Conservation (phyloP, 2,329 filamentous ascomycete species). For the Exophiala xenobiotica region DNA sequence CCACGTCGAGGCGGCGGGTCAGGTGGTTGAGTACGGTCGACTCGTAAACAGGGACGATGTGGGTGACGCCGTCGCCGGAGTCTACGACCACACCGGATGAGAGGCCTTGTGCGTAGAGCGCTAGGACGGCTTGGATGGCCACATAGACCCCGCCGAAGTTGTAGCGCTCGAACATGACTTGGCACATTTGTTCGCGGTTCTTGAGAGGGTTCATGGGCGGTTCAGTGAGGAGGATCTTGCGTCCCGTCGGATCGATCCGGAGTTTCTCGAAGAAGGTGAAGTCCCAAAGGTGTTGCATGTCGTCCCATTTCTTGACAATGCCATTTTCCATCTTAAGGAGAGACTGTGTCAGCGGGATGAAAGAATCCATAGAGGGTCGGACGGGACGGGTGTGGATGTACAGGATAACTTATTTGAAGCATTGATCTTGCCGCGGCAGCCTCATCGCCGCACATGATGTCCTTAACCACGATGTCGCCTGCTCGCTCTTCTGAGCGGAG, state of each 20-base stretch:
- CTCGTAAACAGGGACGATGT: constrained; percentile 98
- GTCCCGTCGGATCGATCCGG: constrained; percentile 81
- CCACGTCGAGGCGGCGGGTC: constrained; percentile 88
- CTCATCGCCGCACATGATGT: constrained; percentile 99
- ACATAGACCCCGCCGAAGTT: constrained; percentile 96
- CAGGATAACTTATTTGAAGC: constrained; percentile 96
- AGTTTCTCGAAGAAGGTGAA: constrained; percentile 98
- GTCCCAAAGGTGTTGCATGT: constrained; percentile 99
- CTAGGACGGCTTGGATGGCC: constrained; percentile 93
- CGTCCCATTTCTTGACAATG: constrained; percentile 99
- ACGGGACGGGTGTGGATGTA: constrained; percentile 49
- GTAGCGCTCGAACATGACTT: constrained; percentile 99
- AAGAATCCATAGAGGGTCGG: no score
- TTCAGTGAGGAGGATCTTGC: constrained; percentile 96
- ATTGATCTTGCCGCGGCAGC: constrained; percentile 92
- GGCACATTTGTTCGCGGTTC: constrained; percentile 96
- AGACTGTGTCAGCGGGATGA: no score
- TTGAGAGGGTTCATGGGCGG: constrained; percentile 96
- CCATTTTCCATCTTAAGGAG: constrained; percentile 99
- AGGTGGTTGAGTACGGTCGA: constrained; percentile 97
- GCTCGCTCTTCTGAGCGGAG: constrained; percentile 90
- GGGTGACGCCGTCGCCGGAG: constrained; percentile 95
- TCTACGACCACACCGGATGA: constrained; percentile 97
- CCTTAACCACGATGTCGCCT: constrained; percentile 76
- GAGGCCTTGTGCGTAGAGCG: constrained; percentile 91